phyloP scores from a whole-genome alignment of 2,329 filamentous ascomycete genomes.

The Hortaea sp. region DNA sequence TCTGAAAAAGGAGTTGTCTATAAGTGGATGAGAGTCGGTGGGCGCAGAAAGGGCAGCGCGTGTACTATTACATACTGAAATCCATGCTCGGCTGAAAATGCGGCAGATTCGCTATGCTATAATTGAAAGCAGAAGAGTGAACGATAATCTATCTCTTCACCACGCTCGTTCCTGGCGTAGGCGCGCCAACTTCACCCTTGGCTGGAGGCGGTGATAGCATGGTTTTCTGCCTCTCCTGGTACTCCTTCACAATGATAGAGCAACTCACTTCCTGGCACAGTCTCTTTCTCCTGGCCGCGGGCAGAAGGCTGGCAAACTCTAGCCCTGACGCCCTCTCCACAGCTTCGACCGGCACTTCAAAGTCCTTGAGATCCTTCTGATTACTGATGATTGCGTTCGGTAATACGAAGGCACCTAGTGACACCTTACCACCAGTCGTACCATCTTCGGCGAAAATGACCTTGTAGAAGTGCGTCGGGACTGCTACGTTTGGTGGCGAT shows the following conservation, averaged over 20 bases:
- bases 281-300: slow-evolving; percentile 60
- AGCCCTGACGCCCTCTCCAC: slow-evolving; percentile 86
- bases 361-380: slow-evolving; percentile 75
- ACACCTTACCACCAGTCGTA: slow-evolving; percentile 57
- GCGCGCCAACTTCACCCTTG: slow-evolving; percentile 9
- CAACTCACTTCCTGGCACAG: slow-evolving; percentile 83
- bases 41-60: background rate
- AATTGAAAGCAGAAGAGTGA: too few relatives aligned
- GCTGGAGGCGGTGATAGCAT: slow-evolving; percentile 23
- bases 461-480: slow-evolving; percentile 99
- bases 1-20: too few relatives aligned
- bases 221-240: slow-evolving; percentile 47
- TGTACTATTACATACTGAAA: background rate
- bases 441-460: slow-evolving; percentile 94
- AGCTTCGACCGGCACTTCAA: slow-evolving; percentile 88
- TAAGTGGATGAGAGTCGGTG: too few relatives aligned
- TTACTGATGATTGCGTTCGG: slow-evolving; percentile 87
- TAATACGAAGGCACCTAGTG: slow-evolving; percentile 86
- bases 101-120: background rate
- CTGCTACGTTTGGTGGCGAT: slow-evolving; percentile 82
- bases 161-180: background rate
- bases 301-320: slow-evolving; percentile 78
- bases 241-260: slow-evolving; percentile 75
- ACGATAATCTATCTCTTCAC: too few relatives aligned
- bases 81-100: background rate